Evolutionary conservation across 805 yeast genomes (phyloP).

Genomic region (Candida pini): DNA sequence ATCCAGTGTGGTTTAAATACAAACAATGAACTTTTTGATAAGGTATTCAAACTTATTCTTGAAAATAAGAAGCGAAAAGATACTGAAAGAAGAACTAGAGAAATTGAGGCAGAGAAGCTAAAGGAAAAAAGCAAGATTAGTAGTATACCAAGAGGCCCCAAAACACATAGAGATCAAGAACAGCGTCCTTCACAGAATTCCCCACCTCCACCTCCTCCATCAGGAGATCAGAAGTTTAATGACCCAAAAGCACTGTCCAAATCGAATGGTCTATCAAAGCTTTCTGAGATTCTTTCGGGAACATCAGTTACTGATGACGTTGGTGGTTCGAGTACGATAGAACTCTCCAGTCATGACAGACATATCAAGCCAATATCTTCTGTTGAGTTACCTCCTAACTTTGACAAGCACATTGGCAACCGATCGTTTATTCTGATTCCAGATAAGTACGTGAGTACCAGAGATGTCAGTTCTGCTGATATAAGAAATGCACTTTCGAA

Average conservation of each 20-base stretch:
- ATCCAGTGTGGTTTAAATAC: conserved; percentile 49
- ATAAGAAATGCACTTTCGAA: conserved; percentile 52
- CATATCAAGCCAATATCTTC: conserved; percentile 25
- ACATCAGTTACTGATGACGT: conserved; percentile 8
- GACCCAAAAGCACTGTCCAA: background rate
- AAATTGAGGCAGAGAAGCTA: conserved; percentile 12
- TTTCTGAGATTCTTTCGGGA: conserved; percentile 6
- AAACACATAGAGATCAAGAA: conserved; percentile 2
- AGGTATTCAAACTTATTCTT: conserved; percentile 25
- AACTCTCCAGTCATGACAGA: conserved; percentile 25
- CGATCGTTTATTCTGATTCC: conserved; percentile 55
- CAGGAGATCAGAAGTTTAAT: no score
- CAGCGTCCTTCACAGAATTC: background rate
- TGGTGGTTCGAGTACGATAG: conserved; percentile 7
- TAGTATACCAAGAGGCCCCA: conserved; percentile 4
- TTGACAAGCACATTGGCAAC: conserved; percentile 44
- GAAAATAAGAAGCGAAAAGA: conserved; percentile 29
- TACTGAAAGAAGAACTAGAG: conserved; percentile 20
- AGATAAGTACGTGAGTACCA: conserved; percentile 43
- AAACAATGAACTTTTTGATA: conserved; percentile 33
- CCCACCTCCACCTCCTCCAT: background rate
- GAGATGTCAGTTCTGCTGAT: conserved; percentile 46
- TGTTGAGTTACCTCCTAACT: conserved; percentile 39
- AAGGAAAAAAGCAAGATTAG: conserved; percentile 10
- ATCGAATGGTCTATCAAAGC: background rate